Evolutionary conservation across 805 yeast genomes (phyloP).

Genomic region (Pichia insulana): DNA sequence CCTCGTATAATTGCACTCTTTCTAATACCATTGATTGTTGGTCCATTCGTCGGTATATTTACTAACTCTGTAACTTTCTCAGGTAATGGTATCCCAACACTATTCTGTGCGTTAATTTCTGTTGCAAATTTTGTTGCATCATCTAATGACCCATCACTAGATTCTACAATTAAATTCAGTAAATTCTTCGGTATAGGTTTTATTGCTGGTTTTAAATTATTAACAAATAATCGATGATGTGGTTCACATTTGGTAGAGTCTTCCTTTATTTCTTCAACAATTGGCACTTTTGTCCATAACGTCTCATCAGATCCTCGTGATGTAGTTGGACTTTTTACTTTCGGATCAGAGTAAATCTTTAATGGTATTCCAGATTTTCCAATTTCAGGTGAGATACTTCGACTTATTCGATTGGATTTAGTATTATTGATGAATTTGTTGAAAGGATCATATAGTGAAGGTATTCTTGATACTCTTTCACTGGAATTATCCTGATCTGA

Average conservation of each 20-base stretch:
- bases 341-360: slow-evolving; percentile 3
- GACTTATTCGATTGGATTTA: background rate
- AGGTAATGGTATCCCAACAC: slow-evolving; percentile 56
- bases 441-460: slow-evolving; percentile 4
- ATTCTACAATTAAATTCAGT: slow-evolving; percentile 48
- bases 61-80: slow-evolving; percentile 48
- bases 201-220: slow-evolving; percentile 27
- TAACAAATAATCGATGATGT: slow-evolving; percentile 17
- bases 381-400: background rate
- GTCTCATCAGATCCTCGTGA: slow-evolving; percentile 8
- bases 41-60: slow-evolving; percentile 42
- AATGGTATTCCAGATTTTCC: slow-evolving; percentile 3
- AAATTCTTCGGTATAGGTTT: slow-evolving; percentile 22
- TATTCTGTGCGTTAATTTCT: slow-evolving; percentile 53
- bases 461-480: background rate
- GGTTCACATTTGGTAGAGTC: slow-evolving; percentile 33
- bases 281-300: background rate
- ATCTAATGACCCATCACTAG: slow-evolving; percentile 48
- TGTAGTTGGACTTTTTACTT: slow-evolving; percentile 3
- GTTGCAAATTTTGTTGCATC: slow-evolving; percentile 68
- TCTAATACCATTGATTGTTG: slow-evolving; percentile 23
- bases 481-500: background rate
- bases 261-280: background rate
- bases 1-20: slow-evolving; percentile 32
- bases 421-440: background rate